Base-by-base conservation (phyloP, 257 asterid genomes). In the Linderniella brevidens region DNA sequence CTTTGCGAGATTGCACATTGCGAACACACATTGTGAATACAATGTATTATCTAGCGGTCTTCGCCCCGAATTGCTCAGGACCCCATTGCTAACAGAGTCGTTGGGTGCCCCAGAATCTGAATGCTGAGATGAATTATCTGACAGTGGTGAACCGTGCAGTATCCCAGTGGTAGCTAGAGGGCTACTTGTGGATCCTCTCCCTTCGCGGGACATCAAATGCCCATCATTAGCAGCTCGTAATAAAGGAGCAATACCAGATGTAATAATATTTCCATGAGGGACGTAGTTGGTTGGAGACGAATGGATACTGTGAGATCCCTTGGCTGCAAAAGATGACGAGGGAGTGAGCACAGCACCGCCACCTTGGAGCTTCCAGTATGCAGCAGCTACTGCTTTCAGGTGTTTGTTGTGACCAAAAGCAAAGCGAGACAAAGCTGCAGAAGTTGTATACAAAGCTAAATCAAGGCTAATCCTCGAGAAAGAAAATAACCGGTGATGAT, bases 361-460 rank as follows among this genome's bases (percentile, higher is more conserved):
- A n/a, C 80, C 64, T 50, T 76, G 94, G 63, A 92, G 81, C 64
- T 85, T 90, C 78, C 85, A 75, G 57, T 75, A 79, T 38, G 88
- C 81, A 62, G 99, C 92, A 61, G 96, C 94, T 38, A 77, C 93
- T 47, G 90, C 72, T 71, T 90, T 90, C 56, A 90, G 70, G 72
- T 90, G 92, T 70, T 82, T 79, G 67, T 77, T 79, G 70, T 90
- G 94, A 68, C 93, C 92, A 72, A 90, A 90, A 63, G 99, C 92
- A 65, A 90, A 90, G 52, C 96, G 96, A 37, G 96, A 72, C 52
- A 90, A 76, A 59, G 99, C 99, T 90, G 94, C 70, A 70, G 48
- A 51, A 44, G 58, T 25, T 8, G 54, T 25, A 25, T 25, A 25
- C 32, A 25, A 25, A 25, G 32, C 6, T 25, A n/a, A n/a, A 25